These are phyloP conservation scores for Spathaspora sp. DNA, from an alignment of 805 yeast genomes.

Conservation along the genomic window DNA sequence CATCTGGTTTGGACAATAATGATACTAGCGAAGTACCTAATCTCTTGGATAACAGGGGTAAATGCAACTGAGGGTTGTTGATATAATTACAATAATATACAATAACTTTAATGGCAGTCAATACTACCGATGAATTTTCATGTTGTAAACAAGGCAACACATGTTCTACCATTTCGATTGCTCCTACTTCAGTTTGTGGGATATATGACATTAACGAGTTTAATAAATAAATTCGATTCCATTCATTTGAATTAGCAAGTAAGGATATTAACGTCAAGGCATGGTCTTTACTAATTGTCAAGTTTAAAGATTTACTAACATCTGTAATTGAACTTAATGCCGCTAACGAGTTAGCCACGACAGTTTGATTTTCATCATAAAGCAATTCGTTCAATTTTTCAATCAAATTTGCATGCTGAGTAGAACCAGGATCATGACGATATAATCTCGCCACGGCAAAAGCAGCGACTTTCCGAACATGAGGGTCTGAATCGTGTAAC, in stretches of 20 bases:
- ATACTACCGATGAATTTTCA: conserved; percentile 74
- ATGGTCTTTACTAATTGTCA: conserved; percentile 51
- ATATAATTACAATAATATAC: conserved; percentile 73
- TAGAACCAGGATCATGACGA: conserved; percentile 49
- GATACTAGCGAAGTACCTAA: conserved; percentile 68
- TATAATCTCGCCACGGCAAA: conserved; percentile 65
- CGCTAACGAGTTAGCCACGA: conserved; percentile 70
- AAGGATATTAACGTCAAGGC: conserved; percentile 30
- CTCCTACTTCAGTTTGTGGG: conserved; percentile 68
- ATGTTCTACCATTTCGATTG: conserved; percentile 60
- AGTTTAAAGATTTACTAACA: conserved; percentile 42
- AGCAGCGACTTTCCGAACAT: conserved; percentile 67
- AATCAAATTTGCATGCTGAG: conserved; percentile 41
- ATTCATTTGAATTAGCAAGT: conserved; percentile 47
- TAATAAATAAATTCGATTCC: conserved; percentile 71
- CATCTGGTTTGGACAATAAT: conserved; percentile 71
- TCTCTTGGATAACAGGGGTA: conserved; percentile 53
- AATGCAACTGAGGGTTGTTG: conserved; percentile 47
- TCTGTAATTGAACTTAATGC: conserved; percentile 66
- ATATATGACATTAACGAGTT: conserved; percentile 63
- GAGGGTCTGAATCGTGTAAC: conserved; percentile 48
- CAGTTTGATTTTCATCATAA: conserved; percentile 54
- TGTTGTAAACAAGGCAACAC: conserved; percentile 73
- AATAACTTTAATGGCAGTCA: conserved; percentile 71
- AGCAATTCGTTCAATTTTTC: conserved; percentile 49